These are phyloP conservation scores for Cordyceps fumosorosea DNA, from an alignment of 2,329 filamentous ascomycete genomes.

Conservation along the genomic window DNA sequence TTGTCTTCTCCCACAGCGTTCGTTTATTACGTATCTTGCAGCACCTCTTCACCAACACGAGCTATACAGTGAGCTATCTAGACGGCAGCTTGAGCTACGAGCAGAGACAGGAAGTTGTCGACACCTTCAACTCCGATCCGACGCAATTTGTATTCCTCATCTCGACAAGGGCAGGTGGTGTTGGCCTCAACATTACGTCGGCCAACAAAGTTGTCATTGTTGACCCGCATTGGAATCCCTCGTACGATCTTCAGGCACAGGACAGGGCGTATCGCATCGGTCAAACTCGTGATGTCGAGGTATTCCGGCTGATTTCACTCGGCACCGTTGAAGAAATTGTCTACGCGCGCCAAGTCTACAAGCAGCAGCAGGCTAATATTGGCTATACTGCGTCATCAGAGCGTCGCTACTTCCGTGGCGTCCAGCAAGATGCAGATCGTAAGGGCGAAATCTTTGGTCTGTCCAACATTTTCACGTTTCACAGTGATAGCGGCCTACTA, in stretches of 20 bases:
- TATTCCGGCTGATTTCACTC: slow-evolving; percentile 82
- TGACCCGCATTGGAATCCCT: slow-evolving; percentile 96
- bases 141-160: slow-evolving; percentile 92
- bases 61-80: slow-evolving; percentile 85
- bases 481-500: slow-evolving; percentile 70
- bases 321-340: slow-evolving; percentile 97
- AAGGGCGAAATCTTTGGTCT: slow-evolving; percentile 95
- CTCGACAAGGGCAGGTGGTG: slow-evolving; percentile 85
- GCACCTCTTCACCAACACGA: slow-evolving; percentile 78
- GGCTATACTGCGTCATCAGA: slow-evolving; percentile 90
- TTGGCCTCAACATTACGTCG: slow-evolving; percentile 92
- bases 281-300: slow-evolving; percentile 86
- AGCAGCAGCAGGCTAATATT: slow-evolving; percentile 97
- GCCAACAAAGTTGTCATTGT: slow-evolving; percentile 98
- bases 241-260: slow-evolving; percentile 91
- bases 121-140: slow-evolving; percentile 85
- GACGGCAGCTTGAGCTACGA: slow-evolving; percentile 80
- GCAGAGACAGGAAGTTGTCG: slow-evolving; percentile 73
- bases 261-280: slow-evolving; percentile 95
- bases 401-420: slow-evolving; percentile 89
- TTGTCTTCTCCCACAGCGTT: slow-evolving; percentile 92
- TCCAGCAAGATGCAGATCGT: slow-evolving; percentile 73
- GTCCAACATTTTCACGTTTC: slow-evolving; percentile 77
- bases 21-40: slow-evolving; percentile 77
- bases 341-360: slow-evolving; percentile 96